These are phyloP conservation scores for Daldinia loculata DNA, from an alignment of 495 filamentous ascomycete species.

Conservation along the genomic window DNA sequence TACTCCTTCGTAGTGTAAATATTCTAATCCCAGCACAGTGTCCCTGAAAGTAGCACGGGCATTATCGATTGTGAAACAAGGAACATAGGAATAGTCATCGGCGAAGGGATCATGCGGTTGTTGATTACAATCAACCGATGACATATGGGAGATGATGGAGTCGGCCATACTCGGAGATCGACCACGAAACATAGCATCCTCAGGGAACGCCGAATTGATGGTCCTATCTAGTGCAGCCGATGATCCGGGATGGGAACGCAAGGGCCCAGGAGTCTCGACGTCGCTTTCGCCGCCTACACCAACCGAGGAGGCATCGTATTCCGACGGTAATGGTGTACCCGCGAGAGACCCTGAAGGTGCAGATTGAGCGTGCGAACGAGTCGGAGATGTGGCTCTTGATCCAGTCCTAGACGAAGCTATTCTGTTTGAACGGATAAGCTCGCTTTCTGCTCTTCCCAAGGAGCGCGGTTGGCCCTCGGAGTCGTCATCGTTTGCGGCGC, in stretches of 20 bases:
- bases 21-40: conserved; percentile 92
- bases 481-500: conserved; percentile 69
- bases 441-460: conserved; percentile 46
- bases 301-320: conserved; percentile 51
- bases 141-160: conserved; percentile 69
- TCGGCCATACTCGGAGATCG: conserved; percentile 68
- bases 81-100: conserved; percentile 90
- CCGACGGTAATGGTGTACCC: conserved; percentile 54
- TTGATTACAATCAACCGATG: conserved; percentile 58
- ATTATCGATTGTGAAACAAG: conserved; percentile 85
- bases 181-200: conserved; percentile 62
- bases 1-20: conserved; percentile 95
- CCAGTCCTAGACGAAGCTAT: conserved; percentile 43
- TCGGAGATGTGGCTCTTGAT: conserved; percentile 55
- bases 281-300: conserved; percentile 53
- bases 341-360: conserved; percentile 55
- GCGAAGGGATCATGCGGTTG: conserved; percentile 67
- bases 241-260: conserved; percentile 59
- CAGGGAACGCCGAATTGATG: conserved; percentile 75
- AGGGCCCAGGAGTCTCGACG: conserved; percentile 53
- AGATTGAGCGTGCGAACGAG: conserved; percentile 57
- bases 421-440: conserved; percentile 27
- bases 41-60: conserved; percentile 91
- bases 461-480: conserved; percentile 51
- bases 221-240: conserved; percentile 73